Evolutionary conservation across 108 stramenopile genomes (phyloP).

Genomic region (Nannochloropsis salina): DNA sequence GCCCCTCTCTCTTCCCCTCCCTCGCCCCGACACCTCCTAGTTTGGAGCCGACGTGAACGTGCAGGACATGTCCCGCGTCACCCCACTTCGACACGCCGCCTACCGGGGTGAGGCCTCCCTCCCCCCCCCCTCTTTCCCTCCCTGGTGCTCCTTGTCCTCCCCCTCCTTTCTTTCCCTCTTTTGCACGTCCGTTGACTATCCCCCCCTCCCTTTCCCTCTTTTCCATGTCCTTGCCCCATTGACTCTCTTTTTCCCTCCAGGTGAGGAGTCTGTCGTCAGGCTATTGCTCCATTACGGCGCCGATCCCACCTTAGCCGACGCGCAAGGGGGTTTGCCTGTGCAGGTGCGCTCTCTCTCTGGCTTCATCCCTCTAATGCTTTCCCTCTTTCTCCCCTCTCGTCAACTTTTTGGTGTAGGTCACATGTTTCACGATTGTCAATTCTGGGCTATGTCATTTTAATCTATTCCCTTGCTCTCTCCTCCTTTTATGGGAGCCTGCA

Average conservation of each 20-base stretch:
- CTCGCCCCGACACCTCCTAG: no score
- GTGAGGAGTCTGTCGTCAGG: not conserved
- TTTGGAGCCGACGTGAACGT: not conserved
- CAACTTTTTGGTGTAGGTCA: not conserved
- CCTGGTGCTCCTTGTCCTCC: not conserved
- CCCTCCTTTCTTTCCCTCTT: not conserved
- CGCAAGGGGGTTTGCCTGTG: not conserved
- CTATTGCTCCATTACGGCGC: not conserved
- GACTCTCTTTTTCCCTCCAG: not conserved
- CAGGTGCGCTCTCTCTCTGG: not conserved
- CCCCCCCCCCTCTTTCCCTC: not conserved
- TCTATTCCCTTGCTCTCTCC: not conserved
- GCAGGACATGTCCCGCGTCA: not conserved
- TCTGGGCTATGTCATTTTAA: not conserved
- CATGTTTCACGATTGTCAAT: not conserved
- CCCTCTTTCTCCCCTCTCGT: not conserved
- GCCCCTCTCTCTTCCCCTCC: not conserved
- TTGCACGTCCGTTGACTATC: not conserved
- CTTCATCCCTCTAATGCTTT: not conserved
- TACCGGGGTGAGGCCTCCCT: not conserved
- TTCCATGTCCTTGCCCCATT: no score
- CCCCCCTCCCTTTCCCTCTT: not conserved
- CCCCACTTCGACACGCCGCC: not conserved
- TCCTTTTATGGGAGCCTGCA: no score
- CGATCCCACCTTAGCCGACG: not conserved